Conservation (phyloP, 805 yeast genomes). For the Wickerhamiella parazyma region DNA sequence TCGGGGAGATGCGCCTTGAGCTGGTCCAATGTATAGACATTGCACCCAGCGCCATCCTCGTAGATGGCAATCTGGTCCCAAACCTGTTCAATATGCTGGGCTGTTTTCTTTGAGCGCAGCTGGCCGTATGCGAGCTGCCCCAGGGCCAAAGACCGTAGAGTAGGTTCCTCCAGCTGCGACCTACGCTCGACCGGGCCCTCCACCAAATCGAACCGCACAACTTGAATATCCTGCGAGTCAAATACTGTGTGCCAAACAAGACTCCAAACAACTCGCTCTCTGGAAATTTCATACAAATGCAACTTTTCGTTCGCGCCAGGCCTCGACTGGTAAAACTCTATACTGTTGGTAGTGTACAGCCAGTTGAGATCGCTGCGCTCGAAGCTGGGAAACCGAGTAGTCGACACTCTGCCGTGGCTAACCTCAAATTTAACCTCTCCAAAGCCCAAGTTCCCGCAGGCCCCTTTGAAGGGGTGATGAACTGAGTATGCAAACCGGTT, state of each 20-base stretch:
- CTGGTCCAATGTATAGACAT: not conserved
- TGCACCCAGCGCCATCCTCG: not conserved
- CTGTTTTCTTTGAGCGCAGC: not conserved
- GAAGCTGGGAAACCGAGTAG: constrained; percentile 10
- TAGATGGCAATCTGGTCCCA: constrained; percentile 7
- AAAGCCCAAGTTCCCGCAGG: constrained; percentile 4
- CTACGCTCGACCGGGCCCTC: not conserved
- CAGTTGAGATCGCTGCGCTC: constrained; percentile 10
- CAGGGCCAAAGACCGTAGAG: not conserved
- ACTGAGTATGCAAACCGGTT: constrained; percentile 3
- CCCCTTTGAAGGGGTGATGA: constrained; percentile 9
- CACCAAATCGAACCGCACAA: constrained; percentile 1
- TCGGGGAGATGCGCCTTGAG: not conserved
- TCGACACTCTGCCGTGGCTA: constrained; percentile 9
- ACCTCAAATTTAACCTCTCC: constrained; percentile 8
- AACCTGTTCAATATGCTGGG: constrained; percentile 4
- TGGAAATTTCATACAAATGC: constrained; percentile 5
- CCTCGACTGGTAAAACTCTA: constrained; percentile 1
- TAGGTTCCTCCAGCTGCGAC: constrained; percentile 2
- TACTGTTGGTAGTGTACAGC: constrained; percentile 2
- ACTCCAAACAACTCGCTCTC: not conserved
- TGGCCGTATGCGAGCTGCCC: constrained; percentile 8
- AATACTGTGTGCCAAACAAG: constrained; percentile 4
- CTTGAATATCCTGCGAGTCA: constrained; percentile 8
- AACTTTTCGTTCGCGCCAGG: not conserved